Conservation (phyloP, 176 grass and related monocot species). For the Aegilops umbellulata region DNA sequence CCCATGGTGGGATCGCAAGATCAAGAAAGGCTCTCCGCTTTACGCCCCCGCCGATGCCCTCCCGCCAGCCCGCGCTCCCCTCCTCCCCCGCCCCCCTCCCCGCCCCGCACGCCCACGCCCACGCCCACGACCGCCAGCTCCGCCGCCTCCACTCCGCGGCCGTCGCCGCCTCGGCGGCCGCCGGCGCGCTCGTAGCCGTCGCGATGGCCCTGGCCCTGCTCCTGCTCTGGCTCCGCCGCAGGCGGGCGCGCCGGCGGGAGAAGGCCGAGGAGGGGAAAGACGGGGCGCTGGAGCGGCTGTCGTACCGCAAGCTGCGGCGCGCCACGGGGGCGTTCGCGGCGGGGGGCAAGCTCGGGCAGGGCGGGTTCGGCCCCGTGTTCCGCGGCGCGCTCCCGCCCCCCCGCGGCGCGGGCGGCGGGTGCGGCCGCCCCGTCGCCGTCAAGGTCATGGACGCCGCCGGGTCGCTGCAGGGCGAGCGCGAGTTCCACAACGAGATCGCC, state of each 20-base stretch:
- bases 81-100: not conserved
- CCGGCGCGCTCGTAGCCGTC: not conserved
- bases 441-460: constrained; percentile 73
- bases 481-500: constrained; percentile 83
- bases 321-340: constrained; percentile 57
- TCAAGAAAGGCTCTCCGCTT: constrained; percentile 42
- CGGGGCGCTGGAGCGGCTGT: constrained; percentile 32
- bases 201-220: not conserved
- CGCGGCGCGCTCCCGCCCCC: constrained; percentile 39
- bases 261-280: not conserved
- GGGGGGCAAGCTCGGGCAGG: constrained; percentile 57
- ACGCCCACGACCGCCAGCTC: not conserved
- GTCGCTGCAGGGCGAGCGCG: constrained; percentile 88
- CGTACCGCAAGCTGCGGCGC: constrained; percentile 55
- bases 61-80: constrained; percentile 35
- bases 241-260: not conserved
- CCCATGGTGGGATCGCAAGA: constrained; percentile 21
- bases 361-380: constrained; percentile 70
- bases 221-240: constrained; percentile 32
- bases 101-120: not conserved
- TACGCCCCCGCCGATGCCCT: constrained; percentile 38
- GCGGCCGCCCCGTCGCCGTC: constrained; percentile 47
- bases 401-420: not conserved
- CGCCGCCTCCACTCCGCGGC: not conserved
- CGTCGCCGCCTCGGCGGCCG: not conserved